Evolutionary conservation across 2,329 filamentous ascomycete species (phyloP).

Genomic region (Aotearoamyces nothofagi): DNA sequence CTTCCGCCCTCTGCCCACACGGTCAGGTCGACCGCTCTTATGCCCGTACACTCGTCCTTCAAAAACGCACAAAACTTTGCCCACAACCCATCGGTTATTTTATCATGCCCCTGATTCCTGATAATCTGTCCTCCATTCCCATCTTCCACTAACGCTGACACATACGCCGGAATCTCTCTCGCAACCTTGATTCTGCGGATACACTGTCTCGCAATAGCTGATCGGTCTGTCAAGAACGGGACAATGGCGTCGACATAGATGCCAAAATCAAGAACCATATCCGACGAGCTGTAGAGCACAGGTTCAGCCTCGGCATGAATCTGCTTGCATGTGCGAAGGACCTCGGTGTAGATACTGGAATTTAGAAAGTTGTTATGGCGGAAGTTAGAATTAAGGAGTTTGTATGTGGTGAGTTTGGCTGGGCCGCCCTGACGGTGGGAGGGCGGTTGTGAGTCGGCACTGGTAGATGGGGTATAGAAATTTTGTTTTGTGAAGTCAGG

Average conservation of each 20-base stretch:
- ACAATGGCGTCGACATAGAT: background rate
- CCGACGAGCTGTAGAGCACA: slow-evolving; percentile 11
- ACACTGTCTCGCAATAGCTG: background rate
- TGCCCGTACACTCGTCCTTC: slow-evolving; percentile 3
- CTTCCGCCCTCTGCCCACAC: slow-evolving; percentile 10
- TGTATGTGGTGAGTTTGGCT: no score
- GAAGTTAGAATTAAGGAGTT: background rate
- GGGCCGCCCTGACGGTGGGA: background rate
- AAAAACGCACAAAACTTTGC: slow-evolving; percentile 7
- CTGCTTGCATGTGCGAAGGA: slow-evolving; percentile 11
- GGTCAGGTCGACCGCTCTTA: slow-evolving; percentile 11
- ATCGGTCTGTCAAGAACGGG: background rate
- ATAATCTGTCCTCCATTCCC: no score
- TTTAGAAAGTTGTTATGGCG: slow-evolving; percentile 5
- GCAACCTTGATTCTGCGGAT: background rate
- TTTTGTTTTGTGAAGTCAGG: slow-evolving; percentile 2
- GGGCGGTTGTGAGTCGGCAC: background rate
- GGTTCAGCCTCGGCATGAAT: slow-evolving; percentile 4
- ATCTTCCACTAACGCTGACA: slow-evolving; percentile 11
- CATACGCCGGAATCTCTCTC: slow-evolving; percentile 10
- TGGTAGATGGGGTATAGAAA: no score
- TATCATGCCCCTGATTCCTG: background rate
- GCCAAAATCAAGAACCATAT: slow-evolving; percentile 12
- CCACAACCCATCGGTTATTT: slow-evolving; percentile 8
- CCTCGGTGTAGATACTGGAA: slow-evolving; percentile 15